Evolutionary conservation across 1,284 basidiomycete species (phyloP).

Genomic region (Trametes pubescens): DNA sequence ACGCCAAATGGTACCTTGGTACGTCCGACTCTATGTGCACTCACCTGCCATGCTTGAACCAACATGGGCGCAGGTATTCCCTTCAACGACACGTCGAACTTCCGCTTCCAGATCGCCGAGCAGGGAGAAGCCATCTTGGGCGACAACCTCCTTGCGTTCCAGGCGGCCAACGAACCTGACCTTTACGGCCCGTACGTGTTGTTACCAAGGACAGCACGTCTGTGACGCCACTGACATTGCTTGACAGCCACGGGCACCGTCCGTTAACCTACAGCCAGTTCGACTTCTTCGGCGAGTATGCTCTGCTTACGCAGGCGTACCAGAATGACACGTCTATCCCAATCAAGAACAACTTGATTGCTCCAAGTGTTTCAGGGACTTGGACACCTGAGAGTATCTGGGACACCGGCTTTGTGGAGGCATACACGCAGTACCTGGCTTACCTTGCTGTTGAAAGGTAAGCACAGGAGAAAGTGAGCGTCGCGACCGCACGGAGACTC

Average conservation of each 20-base stretch:
- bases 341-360: slow-evolving; percentile 60
- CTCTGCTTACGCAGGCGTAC: slow-evolving; percentile 51
- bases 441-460: slow-evolving; percentile 60
- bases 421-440: slow-evolving; percentile 49
- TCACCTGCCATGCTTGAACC: not conserved
- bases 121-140: slow-evolving; percentile 62
- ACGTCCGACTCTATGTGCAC: not conserved
- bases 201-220: slow-evolving; percentile 19
- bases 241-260: slow-evolving; percentile 44
- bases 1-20: slow-evolving; percentile 54
- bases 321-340: slow-evolving; percentile 50
- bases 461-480: slow-evolving; percentile 23
- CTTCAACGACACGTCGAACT: slow-evolving; percentile 60
- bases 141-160: slow-evolving; percentile 62
- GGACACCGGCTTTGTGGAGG: slow-evolving; percentile 55
- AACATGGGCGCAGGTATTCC: slow-evolving; percentile 48
- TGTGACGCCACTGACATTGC: not conserved
- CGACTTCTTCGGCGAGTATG: slow-evolving; percentile 62
- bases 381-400: slow-evolving; percentile 49
- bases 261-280: slow-evolving; percentile 49
- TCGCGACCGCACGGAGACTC: not conserved
- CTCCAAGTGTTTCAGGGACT: slow-evolving; percentile 51
- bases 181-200: slow-evolving; percentile 52
- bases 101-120: slow-evolving; percentile 61
- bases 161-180: slow-evolving; percentile 78